phyloP scores from a whole-genome alignment of 2,329 filamentous ascomycete species.

The Cladophialophora exuberans region DNA sequence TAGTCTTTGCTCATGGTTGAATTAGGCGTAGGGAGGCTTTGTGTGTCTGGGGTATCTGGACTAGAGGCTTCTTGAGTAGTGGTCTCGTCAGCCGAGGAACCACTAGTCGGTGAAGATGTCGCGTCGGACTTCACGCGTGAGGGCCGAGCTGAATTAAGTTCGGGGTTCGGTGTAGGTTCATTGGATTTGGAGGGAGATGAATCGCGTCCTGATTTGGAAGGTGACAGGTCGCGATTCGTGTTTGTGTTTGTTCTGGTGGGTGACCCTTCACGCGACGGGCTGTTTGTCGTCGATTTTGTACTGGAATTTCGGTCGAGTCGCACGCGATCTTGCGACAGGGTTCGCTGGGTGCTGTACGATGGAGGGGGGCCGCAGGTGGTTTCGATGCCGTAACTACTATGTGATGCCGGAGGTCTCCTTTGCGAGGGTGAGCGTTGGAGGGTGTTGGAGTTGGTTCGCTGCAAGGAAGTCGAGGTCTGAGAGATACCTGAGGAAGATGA shows the following conservation, averaged over 20 bases:
- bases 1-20: slow-evolving; percentile 23
- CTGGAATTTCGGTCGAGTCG: slow-evolving; percentile 25
- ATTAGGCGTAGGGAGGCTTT: slow-evolving; percentile 18
- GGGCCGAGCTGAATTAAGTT: not conserved
- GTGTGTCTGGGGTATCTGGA: slow-evolving; percentile 27
- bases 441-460: slow-evolving; percentile 20
- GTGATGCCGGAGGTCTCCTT: slow-evolving; percentile 49
- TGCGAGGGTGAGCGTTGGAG: slow-evolving; percentile 26
- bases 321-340: slow-evolving; percentile 40
- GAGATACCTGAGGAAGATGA: slow-evolving; percentile 16
- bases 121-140: slow-evolving; percentile 15
- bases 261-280: slow-evolving; percentile 1
- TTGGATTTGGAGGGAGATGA: slow-evolving; percentile 10
- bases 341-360: slow-evolving; percentile 53
- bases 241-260: not conserved
- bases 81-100: slow-evolving; percentile 17
- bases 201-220: slow-evolving; percentile 1
- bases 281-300: slow-evolving; percentile 12
- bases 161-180: slow-evolving; percentile 13
- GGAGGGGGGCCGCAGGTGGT: slow-evolving; percentile 55
- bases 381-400: slow-evolving; percentile 55
- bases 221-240: slow-evolving; percentile 16
- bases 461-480: slow-evolving; percentile 20
- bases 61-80: slow-evolving; percentile 19
- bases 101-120: slow-evolving; percentile 11